phyloP scores from a whole-genome alignment of 345 rosid species.

The Boechera retrofracta region DNA sequence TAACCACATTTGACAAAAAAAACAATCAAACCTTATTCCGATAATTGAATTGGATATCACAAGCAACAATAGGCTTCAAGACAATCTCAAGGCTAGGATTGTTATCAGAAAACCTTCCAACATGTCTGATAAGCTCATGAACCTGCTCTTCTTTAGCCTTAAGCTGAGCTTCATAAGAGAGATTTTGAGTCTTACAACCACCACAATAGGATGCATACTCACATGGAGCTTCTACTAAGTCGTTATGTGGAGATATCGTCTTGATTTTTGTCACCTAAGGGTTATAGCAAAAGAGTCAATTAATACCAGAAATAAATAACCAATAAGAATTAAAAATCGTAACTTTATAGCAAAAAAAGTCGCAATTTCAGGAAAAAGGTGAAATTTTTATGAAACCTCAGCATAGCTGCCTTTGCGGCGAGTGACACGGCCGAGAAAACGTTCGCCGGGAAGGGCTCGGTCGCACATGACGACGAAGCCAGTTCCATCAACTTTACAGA shows the following conservation, averaged over 20 bases:
- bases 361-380: background rate
- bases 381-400: slow-evolving; percentile 55
- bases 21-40: slow-evolving; percentile 74
- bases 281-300: background rate
- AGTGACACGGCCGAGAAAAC: slow-evolving; percentile 84
- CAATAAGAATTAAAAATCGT: background rate
- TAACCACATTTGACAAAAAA: background rate
- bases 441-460: slow-evolving; percentile 92
- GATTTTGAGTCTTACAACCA: slow-evolving; percentile 88
- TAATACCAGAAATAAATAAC: background rate
- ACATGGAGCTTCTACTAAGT: slow-evolving; percentile 88
- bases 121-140: slow-evolving; percentile 62
- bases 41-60: slow-evolving; percentile 78
- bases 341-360: slow-evolving; percentile 18
- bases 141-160: slow-evolving; percentile 89
- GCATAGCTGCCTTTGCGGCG: slow-evolving; percentile 82
- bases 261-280: slow-evolving; percentile 67
- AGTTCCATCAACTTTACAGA: slow-evolving; percentile 77
- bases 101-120: slow-evolving; percentile 71
- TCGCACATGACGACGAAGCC: slow-evolving; percentile 90
- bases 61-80: slow-evolving; percentile 84
- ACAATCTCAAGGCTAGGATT: slow-evolving; percentile 48
- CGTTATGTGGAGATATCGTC: slow-evolving; percentile 76
- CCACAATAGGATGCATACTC: slow-evolving; percentile 85
- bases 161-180: slow-evolving; percentile 81